These are phyloP conservation scores for Anastatica hierochuntica DNA, from an alignment of 345 rosid species.

Conservation along the genomic window DNA sequence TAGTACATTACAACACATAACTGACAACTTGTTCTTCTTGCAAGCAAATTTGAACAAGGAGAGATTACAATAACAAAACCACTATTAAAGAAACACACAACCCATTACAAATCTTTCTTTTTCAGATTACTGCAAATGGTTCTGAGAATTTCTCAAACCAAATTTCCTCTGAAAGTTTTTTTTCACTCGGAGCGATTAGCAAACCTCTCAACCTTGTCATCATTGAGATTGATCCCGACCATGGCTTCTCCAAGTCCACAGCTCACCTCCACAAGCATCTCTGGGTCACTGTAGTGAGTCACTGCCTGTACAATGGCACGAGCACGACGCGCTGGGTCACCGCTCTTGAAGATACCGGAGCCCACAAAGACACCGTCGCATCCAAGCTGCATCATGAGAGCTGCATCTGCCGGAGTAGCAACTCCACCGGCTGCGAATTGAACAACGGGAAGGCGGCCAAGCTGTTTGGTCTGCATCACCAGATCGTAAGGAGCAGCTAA, in stretches of 20 bases:
- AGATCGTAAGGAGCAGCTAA: conserved; percentile 58
- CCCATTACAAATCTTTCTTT: conserved; percentile 1
- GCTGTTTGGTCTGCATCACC: conserved; percentile 71
- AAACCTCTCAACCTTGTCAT: conserved; percentile 61
- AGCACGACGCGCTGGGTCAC: conserved; percentile 58
- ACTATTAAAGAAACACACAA: conserved; percentile 11
- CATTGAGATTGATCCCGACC: conserved; percentile 65
- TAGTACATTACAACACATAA: conserved; percentile 15
- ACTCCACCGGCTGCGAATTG: conserved; percentile 76
- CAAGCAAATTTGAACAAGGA: conserved; percentile 4
- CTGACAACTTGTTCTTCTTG: conserved; percentile 28
- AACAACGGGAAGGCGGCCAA: conserved; percentile 64
- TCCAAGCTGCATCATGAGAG: conserved; percentile 77
- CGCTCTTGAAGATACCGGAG: conserved; percentile 66
- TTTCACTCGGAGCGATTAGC: conserved; percentile 58
- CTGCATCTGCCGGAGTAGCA: conserved; percentile 73
- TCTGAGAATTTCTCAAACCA: not conserved
- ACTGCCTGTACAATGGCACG: conserved; percentile 73
- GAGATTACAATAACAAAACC: conserved; percentile 14
- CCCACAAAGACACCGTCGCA: conserved; percentile 69
- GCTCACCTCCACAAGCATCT: conserved; percentile 60
- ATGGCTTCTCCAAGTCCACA: conserved; percentile 72
- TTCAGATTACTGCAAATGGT: conserved; percentile 1
- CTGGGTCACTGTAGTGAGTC: conserved; percentile 64
- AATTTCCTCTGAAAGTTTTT: not conserved